These are phyloP conservation scores for Cronartium ribicola DNA, from an alignment of 1,284 basidiomycete species.

Conservation along the genomic window DNA sequence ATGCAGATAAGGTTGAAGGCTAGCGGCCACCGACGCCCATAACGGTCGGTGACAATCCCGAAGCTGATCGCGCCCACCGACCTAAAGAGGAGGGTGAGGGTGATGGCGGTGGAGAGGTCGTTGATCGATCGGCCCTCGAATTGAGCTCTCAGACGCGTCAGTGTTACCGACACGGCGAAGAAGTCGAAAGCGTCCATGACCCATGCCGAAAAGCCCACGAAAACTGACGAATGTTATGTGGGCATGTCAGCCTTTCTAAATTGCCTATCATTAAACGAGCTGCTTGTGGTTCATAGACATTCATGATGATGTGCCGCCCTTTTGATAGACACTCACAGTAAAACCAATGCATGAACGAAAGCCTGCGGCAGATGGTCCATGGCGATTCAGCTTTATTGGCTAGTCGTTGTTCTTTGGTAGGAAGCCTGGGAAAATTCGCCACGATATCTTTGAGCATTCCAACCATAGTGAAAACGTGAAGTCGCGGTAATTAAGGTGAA, in stretches of 20 bases:
- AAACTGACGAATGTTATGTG: background rate
- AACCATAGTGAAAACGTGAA: no score
- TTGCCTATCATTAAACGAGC: no score
- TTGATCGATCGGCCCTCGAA: constrained; percentile 48
- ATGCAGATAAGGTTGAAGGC: constrained; percentile 66
- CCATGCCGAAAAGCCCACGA: constrained; percentile 28
- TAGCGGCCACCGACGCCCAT: constrained; percentile 87
- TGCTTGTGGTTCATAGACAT: no score
- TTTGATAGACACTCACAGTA: constrained; percentile 9
- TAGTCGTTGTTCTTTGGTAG: constrained; percentile 13
- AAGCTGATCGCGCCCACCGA: constrained; percentile 81
- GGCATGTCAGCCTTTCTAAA: no score
- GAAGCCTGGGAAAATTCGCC: constrained; percentile 19
- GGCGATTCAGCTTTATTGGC: constrained; percentile 34
- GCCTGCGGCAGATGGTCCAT: constrained; percentile 5
- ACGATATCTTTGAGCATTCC: background rate
- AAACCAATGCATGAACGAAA: constrained; percentile 16
- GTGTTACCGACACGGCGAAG: constrained; percentile 73
- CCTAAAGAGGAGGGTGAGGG: constrained; percentile 85
- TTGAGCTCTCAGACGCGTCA: constrained; percentile 57
- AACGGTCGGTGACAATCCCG: constrained; percentile 57
- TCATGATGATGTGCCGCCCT: no score
- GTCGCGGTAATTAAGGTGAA: no score
- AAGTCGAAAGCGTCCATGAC: constrained; percentile 56
- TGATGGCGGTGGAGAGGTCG: constrained; percentile 64